Percentiles rank a stretch among this genome's conserved stretches.
These are phyloP conservation scores for Gypsophila paniculata DNA, from an alignment of 179 eudicot genomes.

Conservation along the genomic window DNA sequence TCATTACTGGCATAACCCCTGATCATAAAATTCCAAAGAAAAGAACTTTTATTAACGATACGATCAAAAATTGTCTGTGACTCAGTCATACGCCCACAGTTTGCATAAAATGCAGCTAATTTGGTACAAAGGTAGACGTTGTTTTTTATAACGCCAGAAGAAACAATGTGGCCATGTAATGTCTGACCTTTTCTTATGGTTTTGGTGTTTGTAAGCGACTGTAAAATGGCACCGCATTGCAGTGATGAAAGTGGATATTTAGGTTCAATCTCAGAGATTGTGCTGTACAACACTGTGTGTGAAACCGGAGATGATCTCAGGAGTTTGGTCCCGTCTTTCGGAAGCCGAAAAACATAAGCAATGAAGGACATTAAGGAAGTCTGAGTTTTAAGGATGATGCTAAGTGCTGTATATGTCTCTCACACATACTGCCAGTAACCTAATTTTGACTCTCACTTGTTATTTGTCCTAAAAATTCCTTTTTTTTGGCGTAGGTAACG, in stretches of 20 bases:
- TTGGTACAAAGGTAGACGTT: conserved; percentile 17
- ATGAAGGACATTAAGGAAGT: too few relatives aligned
- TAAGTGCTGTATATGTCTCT: too few relatives aligned
- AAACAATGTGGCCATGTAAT: conserved; percentile 14
- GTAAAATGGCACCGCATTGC: conserved; percentile 18
- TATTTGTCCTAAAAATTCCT: too few relatives aligned
- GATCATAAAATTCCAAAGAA: conserved; percentile 24
- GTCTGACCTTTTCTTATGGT: conserved; percentile 6
- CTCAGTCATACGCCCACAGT: conserved; percentile 13
- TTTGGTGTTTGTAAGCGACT: conserved; percentile 20
- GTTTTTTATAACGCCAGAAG: conserved; percentile 21
- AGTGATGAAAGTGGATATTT: conserved; percentile 5
- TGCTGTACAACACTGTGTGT: not conserved
- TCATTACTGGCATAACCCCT: conserved; percentile 14
- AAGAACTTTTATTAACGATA: conserved; percentile 6
- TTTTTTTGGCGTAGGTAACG: too few relatives aligned
- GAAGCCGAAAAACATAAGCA: not conserved
- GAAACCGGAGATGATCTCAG: not conserved
- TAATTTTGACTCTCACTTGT: too few relatives aligned
- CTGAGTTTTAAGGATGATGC: too few relatives aligned
- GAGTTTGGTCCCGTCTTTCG: not conserved
- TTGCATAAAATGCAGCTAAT: conserved; percentile 23
- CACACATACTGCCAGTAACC: too few relatives aligned
- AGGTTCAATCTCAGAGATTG: not conserved
- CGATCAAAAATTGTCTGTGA: conserved; percentile 18